Percentiles rank a stretch among this genome's conserved stretches.
These are phyloP conservation scores for Pythium vanterpoolii DNA, from an alignment of 352 stramenopile species.

Conservation along the genomic window DNA sequence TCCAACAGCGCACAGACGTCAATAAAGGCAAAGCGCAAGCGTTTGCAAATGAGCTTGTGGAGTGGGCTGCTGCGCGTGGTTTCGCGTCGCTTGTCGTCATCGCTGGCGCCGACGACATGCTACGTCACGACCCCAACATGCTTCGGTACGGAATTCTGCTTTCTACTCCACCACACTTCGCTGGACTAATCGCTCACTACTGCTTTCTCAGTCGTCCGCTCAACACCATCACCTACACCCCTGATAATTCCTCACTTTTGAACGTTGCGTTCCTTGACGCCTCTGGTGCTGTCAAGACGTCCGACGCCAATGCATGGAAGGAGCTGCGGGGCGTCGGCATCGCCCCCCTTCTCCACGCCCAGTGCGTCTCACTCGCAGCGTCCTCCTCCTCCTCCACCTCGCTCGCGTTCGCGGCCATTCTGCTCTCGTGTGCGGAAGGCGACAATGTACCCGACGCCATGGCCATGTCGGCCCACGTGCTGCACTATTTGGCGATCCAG, in stretches of 20 bases:
- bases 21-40: constrained; percentile 44
- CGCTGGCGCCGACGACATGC: constrained; percentile 74
- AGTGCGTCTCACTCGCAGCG: constrained; percentile 20
- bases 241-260: not conserved
- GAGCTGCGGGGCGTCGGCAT: constrained; percentile 56
- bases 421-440: constrained; percentile 73
- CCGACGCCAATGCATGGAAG: constrained; percentile 32
- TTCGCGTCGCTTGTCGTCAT: constrained; percentile 53
- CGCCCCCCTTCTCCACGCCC: constrained; percentile 42
- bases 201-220: constrained; percentile 33
- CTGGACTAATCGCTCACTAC: not conserved
- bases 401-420: constrained; percentile 40
- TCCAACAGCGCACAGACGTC: constrained; percentile 64
- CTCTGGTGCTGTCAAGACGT: not conserved
- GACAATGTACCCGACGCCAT: constrained; percentile 78
- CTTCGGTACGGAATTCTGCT: constrained; percentile 31
- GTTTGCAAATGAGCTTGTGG: constrained; percentile 54
- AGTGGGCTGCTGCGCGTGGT: constrained; percentile 44
- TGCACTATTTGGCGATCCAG: constrained; percentile 36
- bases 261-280: constrained; percentile 25
- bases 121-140: constrained; percentile 76
- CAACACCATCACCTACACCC: constrained; percentile 44
- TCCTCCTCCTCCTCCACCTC: constrained; percentile 29
- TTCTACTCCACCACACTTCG: not conserved
- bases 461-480: constrained; percentile 48